Evolutionary conservation across 2,329 filamentous ascomycete species (phyloP).

Genomic region (Elsinoe perseae): DNA sequence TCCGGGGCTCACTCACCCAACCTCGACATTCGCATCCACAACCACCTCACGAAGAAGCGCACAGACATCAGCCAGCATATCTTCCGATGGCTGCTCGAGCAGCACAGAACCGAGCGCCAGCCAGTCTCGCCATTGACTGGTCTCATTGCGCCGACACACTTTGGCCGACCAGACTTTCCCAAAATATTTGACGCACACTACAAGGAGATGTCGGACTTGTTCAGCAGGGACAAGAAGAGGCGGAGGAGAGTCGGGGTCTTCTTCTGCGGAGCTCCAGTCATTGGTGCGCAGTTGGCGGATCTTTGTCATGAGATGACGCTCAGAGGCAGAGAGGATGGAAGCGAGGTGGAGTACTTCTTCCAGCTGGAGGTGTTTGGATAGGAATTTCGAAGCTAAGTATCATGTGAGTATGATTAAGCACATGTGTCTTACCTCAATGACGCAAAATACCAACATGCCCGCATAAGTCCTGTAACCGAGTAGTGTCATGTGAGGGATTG

Average conservation of each 20-base stretch:
- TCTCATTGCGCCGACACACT: constrained; percentile 46
- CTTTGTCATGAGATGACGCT: constrained; percentile 45
- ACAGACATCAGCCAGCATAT: constrained; percentile 48
- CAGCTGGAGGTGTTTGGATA: constrained; percentile 51
- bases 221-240: constrained; percentile 24
- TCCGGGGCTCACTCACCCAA: constrained; percentile 33
- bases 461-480: no score
- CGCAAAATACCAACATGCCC: no score
- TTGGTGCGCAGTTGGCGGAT: constrained; percentile 51
- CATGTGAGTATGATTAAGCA: no score
- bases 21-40: constrained; percentile 49
- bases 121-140: constrained; percentile 49
- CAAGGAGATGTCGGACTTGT: constrained; percentile 42
- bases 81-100: constrained; percentile 50
- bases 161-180: constrained; percentile 49
- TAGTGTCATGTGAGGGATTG: no score
- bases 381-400: no score
- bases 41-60: constrained; percentile 50
- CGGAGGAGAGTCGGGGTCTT: constrained; percentile 47
- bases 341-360: constrained; percentile 49
- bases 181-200: constrained; percentile 49
- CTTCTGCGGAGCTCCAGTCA: constrained; percentile 49
- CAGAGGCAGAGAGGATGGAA: constrained; percentile 45
- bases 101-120: constrained; percentile 45
- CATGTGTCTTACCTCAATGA: no score